phyloP scores from a whole-genome alignment of 1,284 basidiomycete species.

The Quambalaria eucalypti region DNA sequence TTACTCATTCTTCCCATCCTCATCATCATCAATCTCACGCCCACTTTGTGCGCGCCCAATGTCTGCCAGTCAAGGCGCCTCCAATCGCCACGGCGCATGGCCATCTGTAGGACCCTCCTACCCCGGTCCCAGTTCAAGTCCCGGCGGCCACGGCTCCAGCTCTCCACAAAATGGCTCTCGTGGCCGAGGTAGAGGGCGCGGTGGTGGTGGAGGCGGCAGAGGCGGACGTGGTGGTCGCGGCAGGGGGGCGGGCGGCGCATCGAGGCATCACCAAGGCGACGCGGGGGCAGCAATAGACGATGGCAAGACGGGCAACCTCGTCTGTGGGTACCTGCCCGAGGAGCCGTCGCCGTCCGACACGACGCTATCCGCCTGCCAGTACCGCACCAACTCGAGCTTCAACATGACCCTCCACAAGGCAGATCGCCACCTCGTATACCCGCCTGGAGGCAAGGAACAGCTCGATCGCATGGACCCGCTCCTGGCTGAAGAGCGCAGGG shows the following conservation, averaged over 20 bases:
- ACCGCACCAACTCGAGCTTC: conserved; percentile 14
- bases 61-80: too few relatives aligned
- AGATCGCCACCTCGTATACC: conserved; percentile 40
- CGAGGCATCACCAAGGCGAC: neutral
- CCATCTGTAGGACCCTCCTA: neutral
- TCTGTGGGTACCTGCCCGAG: conserved; percentile 10
- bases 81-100: neutral
- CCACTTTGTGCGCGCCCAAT: too few relatives aligned
- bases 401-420: conserved; percentile 38
- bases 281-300: conserved; percentile 4
- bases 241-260: neutral
- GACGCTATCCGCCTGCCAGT: conserved; percentile 11
- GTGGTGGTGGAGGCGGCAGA: conserved; percentile 5
- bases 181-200: conserved; percentile 13
- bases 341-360: neutral
- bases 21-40: too few relatives aligned
- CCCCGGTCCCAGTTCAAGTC: neutral
- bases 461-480: conserved; percentile 36
- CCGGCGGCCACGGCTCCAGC: conserved; percentile 13
- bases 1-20: too few relatives aligned
- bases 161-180: too few relatives aligned
- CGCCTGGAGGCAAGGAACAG: conserved; percentile 34
- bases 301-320: neutral
- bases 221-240: conserved; percentile 6
- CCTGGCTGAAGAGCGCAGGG: conserved; percentile 32